phyloP scores from a whole-genome alignment of 331 rosid species.

The Acacia concinna region DNA sequence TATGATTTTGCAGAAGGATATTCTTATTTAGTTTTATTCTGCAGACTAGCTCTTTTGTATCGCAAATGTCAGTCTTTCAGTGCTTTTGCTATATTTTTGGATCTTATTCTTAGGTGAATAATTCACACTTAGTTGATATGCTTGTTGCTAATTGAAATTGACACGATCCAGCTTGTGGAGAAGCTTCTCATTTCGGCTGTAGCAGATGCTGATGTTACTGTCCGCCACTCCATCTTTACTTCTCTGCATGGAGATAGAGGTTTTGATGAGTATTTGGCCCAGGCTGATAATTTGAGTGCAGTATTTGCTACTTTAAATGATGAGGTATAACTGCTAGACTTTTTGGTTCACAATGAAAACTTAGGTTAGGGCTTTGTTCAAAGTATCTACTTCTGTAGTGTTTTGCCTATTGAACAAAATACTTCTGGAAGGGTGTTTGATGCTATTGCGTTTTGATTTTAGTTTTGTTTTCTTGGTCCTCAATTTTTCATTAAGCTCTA shows the following conservation, averaged over 20 bases:
- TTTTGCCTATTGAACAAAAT: not conserved
- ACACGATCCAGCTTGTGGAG: conserved; percentile 80
- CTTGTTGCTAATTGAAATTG: conserved; percentile 34
- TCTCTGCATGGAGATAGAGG: conserved; percentile 88
- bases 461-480: conserved; percentile 17
- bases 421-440: conserved; percentile 1
- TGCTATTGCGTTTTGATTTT: conserved; percentile 14
- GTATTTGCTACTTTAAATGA: conserved; percentile 93
- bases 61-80: not conserved
- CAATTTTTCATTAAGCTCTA: conserved; percentile 5
- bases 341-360: not conserved
- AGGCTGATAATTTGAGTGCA: conserved; percentile 91
- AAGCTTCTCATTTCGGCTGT: conserved; percentile 96
- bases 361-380: not conserved
- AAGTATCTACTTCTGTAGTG: not conserved
- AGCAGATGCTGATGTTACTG: conserved; percentile 93
- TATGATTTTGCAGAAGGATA: conserved; percentile 5
- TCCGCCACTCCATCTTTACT: conserved; percentile 88
- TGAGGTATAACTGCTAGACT: conserved; percentile 52
- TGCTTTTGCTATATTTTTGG: not conserved
- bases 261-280: conserved; percentile 94
- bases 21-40: conserved; percentile 1
- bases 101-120: conserved; percentile 11
- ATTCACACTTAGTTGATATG: not conserved
- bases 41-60: not conserved